Conservation (phyloP, 306 rosid genomes). For the Vigna unguiculata region DNA sequence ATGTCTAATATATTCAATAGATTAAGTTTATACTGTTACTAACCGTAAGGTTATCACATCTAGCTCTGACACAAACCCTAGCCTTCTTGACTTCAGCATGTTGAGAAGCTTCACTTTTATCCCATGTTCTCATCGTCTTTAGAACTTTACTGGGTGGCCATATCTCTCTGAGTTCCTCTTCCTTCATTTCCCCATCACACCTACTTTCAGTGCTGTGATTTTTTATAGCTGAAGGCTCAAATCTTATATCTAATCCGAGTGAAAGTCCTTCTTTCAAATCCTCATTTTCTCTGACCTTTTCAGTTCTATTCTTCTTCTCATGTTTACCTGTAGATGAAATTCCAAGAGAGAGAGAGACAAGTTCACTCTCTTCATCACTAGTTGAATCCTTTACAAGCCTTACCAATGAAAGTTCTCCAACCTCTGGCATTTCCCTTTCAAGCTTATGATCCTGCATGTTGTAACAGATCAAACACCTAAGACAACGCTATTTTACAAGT, state of each 20-base stretch:
- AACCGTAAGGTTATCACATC: constrained; percentile 75
- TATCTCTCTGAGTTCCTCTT: constrained; percentile 46
- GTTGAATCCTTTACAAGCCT: constrained; percentile 16
- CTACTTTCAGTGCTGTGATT: constrained; percentile 30
- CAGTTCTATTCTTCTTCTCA: constrained; percentile 5
- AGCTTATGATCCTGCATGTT: constrained; percentile 32
- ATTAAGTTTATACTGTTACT: constrained; percentile 48
- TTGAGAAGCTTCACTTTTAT: constrained; percentile 53
- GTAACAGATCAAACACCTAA: not conserved
- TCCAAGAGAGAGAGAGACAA: constrained; percentile 71
- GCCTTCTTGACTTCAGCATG: constrained; percentile 58
- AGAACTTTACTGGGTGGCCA: constrained; percentile 60
- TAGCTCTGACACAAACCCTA: constrained; percentile 78
- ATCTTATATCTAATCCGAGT: constrained; percentile 58
- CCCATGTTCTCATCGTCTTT: constrained; percentile 47
- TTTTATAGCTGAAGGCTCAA: constrained; percentile 37
- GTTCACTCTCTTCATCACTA: constrained; percentile 36
- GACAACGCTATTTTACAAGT: not conserved
- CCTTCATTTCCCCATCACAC: constrained; percentile 43
- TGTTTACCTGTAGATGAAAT: constrained; percentile 40
- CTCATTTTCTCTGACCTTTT: constrained; percentile 29
- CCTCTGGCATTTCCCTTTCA: constrained; percentile 13
- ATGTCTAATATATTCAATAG: not conserved
- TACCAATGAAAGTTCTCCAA: constrained; percentile 5
- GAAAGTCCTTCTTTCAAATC: constrained; percentile 47